Evolutionary conservation across 441 rosid genomes (phyloP).

Genomic region (Codiaeum variegatum): DNA sequence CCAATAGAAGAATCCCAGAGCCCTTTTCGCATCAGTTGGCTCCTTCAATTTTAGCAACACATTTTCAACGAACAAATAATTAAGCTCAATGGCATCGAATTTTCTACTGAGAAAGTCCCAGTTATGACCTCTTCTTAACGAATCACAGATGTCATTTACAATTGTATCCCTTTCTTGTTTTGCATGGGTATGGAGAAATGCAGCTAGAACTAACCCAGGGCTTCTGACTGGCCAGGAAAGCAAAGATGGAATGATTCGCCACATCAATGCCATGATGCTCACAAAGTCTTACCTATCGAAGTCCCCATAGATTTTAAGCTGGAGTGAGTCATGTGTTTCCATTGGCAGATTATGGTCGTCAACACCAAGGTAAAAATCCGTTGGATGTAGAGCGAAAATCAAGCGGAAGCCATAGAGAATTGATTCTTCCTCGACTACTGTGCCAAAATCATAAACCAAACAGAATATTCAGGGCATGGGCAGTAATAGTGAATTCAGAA

Average conservation of each 20-base stretch:
- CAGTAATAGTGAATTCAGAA: no score
- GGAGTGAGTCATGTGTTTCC: no score
- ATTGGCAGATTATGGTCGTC: no score
- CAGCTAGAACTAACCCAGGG: constrained; percentile 13
- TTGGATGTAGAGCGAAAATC: no score
- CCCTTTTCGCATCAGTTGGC: constrained; percentile 57
- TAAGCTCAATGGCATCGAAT: constrained; percentile 34
- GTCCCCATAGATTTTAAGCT: no score
- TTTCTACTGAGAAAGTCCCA: constrained; percentile 53
- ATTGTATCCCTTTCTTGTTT: constrained; percentile 14
- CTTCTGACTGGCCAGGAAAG: constrained; percentile 4
- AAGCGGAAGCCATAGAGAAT: neutral
- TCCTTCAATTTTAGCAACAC: constrained; percentile 61
- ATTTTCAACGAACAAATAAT: constrained; percentile 34
- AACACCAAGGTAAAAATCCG: no score
- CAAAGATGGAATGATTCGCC: constrained; percentile 18
- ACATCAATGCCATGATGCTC: constrained; percentile 20
- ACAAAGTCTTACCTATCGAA: neutral
- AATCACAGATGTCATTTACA: constrained; percentile 42
- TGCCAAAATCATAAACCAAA: neutral
- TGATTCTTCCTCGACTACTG: neutral
- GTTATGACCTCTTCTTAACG: constrained; percentile 40
- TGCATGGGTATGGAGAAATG: constrained; percentile 16
- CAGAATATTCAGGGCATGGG: no score
- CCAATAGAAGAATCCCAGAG: constrained; percentile 76